These are phyloP conservation scores for Phytophthora brassicae DNA, from an alignment of 352 stramenopile genomes.

Conservation along the genomic window DNA sequence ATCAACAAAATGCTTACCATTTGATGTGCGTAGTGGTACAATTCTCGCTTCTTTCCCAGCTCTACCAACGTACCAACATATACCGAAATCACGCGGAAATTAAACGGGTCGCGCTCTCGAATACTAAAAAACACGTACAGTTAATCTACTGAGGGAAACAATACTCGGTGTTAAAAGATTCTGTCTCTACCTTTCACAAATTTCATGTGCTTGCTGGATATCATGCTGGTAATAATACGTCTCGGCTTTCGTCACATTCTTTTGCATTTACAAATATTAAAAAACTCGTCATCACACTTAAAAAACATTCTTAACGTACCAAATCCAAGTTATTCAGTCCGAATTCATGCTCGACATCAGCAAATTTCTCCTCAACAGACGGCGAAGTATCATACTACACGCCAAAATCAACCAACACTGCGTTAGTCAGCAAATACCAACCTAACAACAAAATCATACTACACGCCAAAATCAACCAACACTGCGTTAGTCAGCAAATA, in stretches of 20 bases:
- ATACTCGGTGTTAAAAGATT: neutral
- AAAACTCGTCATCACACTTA: neutral
- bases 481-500: neutral
- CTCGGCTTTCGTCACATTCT: conserved; percentile 79
- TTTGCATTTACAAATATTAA: conserved; percentile 14
- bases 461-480: neutral
- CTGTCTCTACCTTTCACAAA: conserved; percentile 65
- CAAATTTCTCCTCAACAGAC: conserved; percentile 66
- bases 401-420: neutral
- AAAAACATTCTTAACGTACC: conserved; percentile 28
- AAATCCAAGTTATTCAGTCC: conserved; percentile 73
- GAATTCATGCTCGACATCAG: conserved; percentile 53
- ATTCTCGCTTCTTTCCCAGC: conserved; percentile 90
- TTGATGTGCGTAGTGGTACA: conserved; percentile 96
- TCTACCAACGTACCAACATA: conserved; percentile 92
- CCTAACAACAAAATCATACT: conserved; percentile 51
- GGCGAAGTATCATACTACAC: conserved; percentile 61
- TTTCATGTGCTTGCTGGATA: conserved; percentile 72
- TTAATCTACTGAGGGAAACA: neutral
- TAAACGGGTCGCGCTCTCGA: conserved; percentile 74
- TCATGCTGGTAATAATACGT: conserved; percentile 89
- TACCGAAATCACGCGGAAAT: conserved; percentile 78
- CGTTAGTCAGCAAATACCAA: neutral
- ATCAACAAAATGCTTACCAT: conserved; percentile 53
- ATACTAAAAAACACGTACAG: conserved; percentile 39